These are phyloP conservation scores for Globisporangium abappressorium DNA, from an alignment of 352 stramenopile species.

Conservation along the genomic window DNA sequence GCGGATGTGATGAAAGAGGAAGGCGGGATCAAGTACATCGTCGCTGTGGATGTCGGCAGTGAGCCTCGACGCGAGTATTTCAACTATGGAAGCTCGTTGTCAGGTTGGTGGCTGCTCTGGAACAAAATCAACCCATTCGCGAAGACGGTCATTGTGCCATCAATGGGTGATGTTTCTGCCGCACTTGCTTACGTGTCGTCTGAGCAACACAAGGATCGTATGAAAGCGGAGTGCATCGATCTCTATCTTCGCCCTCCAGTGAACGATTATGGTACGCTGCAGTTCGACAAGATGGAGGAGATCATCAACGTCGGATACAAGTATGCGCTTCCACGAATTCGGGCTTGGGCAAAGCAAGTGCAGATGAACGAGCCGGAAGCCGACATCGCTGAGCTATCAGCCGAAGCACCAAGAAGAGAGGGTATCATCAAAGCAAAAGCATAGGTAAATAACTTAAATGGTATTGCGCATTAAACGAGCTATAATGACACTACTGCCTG, in stretches of 20 bases:
- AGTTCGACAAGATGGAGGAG: conserved; percentile 92
- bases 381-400: conserved; percentile 40
- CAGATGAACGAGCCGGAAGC: conserved; percentile 55
- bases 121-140: conserved; percentile 90
- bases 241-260: conserved; percentile 89
- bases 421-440: background rate
- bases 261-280: conserved; percentile 86
- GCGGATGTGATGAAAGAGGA: conserved; percentile 91
- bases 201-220: conserved; percentile 85
- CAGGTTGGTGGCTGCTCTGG: conserved; percentile 90
- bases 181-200: conserved; percentile 88
- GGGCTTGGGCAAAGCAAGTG: conserved; percentile 54
- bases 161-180: conserved; percentile 90
- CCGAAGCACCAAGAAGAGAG: conserved; percentile 3
- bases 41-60: conserved; percentile 89
- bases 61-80: conserved; percentile 75
- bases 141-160: conserved; percentile 85
- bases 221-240: conserved; percentile 84
- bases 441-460: conserved; percentile 18
- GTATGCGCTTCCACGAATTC: conserved; percentile 71
- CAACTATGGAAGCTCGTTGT: conserved; percentile 77
- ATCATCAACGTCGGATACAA: conserved; percentile 87
- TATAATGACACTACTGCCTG: background rate
- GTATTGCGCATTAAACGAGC: background rate
- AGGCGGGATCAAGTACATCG: conserved; percentile 85